A percentile compares a stretch with the other conserved stretches of the same genome.
Evolutionary conservation across 306 rosid genomes (phyloP).

Genomic region (Vigna nakashimae): DNA sequence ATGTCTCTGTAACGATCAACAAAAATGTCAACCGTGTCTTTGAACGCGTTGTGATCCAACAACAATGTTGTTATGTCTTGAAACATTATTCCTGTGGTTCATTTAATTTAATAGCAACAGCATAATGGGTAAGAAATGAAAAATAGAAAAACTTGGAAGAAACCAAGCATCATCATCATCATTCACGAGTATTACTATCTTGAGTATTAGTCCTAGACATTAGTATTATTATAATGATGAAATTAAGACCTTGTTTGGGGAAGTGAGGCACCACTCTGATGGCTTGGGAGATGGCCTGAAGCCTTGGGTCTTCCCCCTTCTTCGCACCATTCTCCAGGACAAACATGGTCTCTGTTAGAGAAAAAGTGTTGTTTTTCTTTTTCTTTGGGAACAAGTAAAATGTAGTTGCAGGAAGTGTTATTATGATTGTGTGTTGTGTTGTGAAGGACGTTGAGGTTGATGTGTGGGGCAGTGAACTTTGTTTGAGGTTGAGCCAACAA

Average conservation of each 20-base stretch:
- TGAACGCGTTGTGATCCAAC: slow-evolving; percentile 20
- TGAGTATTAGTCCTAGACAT: neutral
- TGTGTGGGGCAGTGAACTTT: neutral
- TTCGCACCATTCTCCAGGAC: slow-evolving; percentile 72
- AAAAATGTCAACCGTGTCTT: slow-evolving; percentile 13
- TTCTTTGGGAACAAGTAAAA: slow-evolving; percentile 16
- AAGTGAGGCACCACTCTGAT: slow-evolving; percentile 31
- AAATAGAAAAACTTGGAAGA: neutral
- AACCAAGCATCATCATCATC: neutral
- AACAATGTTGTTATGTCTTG: slow-evolving; percentile 36
- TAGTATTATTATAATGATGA: neutral
- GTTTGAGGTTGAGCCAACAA: slow-evolving; percentile 42
- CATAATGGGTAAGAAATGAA: neutral
- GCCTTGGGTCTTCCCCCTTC: slow-evolving; percentile 33
- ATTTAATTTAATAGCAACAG: neutral
- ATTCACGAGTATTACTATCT: neutral
- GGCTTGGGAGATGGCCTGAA: slow-evolving; percentile 15
- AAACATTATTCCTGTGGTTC: slow-evolving; percentile 28
- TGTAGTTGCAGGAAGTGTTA: neutral
- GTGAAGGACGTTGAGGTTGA: slow-evolving; percentile 20
- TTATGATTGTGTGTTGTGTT: neutral
- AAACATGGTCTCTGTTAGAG: slow-evolving; percentile 56
- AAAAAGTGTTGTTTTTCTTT: neutral
- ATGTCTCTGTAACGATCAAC: slow-evolving; percentile 30
- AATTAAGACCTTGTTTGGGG: slow-evolving; percentile 30